Evolutionary conservation across 2,329 filamentous ascomycete species (phyloP).

Genomic region (Elsinoe australis): DNA sequence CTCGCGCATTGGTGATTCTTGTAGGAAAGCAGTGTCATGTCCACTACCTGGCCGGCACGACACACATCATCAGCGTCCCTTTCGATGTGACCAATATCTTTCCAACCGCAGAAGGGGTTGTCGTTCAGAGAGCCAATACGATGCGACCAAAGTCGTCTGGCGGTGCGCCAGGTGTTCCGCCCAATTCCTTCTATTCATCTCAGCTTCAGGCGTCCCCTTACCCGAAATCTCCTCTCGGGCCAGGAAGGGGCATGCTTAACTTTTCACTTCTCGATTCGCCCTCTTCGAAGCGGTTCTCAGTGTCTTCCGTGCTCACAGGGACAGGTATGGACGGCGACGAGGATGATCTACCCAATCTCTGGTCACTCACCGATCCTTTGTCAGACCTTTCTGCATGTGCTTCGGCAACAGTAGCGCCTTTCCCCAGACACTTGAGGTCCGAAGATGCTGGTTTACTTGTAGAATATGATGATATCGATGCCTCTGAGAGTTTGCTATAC

Average conservation of each 20-base stretch:
- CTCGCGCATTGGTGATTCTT: conserved; percentile 85
- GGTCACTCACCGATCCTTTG: conserved; percentile 77
- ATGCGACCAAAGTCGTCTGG: conserved; percentile 42
- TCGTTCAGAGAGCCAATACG: conserved; percentile 73
- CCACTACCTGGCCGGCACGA: conserved; percentile 81
- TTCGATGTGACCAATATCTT: conserved; percentile 89
- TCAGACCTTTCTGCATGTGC: conserved; percentile 80
- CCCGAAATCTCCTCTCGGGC: conserved; percentile 30
- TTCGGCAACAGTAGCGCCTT: conserved; percentile 32
- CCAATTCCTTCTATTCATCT: conserved; percentile 74
- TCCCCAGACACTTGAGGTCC: conserved; percentile 17
- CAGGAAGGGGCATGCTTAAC: conserved; percentile 3
- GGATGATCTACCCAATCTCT: conserved; percentile 63
- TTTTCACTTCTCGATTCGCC: conserved; percentile 6
- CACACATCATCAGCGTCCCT: conserved; percentile 82
- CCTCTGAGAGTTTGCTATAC: conserved; percentile 75
- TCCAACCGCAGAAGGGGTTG: conserved; percentile 70
- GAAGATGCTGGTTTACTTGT: conserved; percentile 30
- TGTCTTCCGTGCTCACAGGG: conserved; percentile 1
- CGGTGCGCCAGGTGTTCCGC: conserved; percentile 52
- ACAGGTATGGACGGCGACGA: conserved; percentile 19
- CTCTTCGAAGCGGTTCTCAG: conserved; percentile 14
- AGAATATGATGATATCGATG: conserved; percentile 58
- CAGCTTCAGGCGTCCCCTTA: conserved; percentile 44
- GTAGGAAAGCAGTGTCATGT: conserved; percentile 89